These are phyloP conservation scores for thale cress (Arabidopsis thaliana) DNA, from an alignment of 345 rosid species.

Conservation along the genomic window DNA sequence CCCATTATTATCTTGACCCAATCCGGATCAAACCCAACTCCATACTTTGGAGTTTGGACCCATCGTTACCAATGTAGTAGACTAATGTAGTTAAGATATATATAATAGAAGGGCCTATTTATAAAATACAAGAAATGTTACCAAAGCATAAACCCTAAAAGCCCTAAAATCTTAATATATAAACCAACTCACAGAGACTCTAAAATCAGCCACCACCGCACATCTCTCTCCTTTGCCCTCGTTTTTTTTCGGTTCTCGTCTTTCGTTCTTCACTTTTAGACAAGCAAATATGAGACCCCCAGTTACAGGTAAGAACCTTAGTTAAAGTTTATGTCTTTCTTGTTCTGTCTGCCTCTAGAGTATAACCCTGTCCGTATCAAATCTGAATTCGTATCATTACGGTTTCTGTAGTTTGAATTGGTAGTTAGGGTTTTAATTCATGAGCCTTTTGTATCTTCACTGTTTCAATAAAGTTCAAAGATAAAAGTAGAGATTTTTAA, in stretches of 20 bases:
- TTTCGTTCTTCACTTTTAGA: not conserved
- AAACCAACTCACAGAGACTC: not conserved
- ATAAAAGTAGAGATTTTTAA: not conserved
- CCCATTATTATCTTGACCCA: not conserved
- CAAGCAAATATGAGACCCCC: constrained; percentile 34
- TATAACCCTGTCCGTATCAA: not conserved
- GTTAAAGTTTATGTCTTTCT: not conserved
- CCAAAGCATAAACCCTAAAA: constrained; percentile 24
- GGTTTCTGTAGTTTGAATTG: not conserved
- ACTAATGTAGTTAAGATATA: not conserved
- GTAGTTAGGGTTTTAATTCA: not conserved
- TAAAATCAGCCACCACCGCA: constrained; percentile 6
- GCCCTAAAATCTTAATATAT: constrained; percentile 2
- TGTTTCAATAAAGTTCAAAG: not conserved
- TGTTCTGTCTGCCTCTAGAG: not conserved
- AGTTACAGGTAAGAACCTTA: constrained; percentile 12
- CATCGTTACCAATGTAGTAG: not conserved
- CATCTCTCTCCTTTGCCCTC: not conserved
- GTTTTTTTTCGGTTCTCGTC: not conserved
- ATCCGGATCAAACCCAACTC: not conserved
- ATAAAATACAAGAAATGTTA: not conserved
- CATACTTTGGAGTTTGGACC: not conserved
- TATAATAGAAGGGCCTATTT: not conserved
- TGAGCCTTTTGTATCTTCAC: not conserved
- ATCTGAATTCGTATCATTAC: not conserved